Evolutionary conservation across 768 basidiomycete genomes (phyloP).

Genomic region (Serendipita sp.): DNA sequence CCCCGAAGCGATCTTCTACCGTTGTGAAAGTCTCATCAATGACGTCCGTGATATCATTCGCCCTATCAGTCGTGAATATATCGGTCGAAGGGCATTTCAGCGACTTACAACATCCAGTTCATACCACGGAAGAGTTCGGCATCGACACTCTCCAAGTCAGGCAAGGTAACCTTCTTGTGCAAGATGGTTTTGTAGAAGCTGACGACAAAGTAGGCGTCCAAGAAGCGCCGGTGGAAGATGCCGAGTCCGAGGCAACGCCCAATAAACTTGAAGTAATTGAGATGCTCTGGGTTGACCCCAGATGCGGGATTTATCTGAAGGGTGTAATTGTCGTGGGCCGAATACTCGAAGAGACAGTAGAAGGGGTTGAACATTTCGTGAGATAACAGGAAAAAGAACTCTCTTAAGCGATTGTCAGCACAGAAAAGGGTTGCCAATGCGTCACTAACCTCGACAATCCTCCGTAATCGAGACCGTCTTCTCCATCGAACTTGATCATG

Average conservation of each 20-base stretch:
- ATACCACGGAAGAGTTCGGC: constrained; percentile 54
- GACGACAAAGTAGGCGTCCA: constrained; percentile 66
- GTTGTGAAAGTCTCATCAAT: constrained; percentile 58
- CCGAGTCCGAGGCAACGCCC: constrained; percentile 59
- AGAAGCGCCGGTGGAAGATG: constrained; percentile 61
- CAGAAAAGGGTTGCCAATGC: neutral
- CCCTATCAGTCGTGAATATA: constrained; percentile 25
- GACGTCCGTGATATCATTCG: constrained; percentile 61
- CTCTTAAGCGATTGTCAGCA: constrained; percentile 27
- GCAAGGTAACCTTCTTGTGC: constrained; percentile 39
- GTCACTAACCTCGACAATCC: constrained; percentile 49
- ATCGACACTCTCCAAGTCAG: constrained; percentile 56
- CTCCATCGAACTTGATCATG: constrained; percentile 63
- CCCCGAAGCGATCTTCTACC: constrained; percentile 63
- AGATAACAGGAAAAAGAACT: constrained; percentile 77
- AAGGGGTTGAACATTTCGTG: constrained; percentile 73
- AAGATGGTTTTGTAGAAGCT: constrained; percentile 72
- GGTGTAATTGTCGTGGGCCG: constrained; percentile 64
- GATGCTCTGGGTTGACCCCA: constrained; percentile 58
- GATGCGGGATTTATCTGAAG: constrained; percentile 67
- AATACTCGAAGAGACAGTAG: constrained; percentile 72
- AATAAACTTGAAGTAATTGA: constrained; percentile 72
- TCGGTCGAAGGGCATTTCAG: neutral
- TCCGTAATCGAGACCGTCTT: constrained; percentile 67
- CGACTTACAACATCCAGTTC: constrained; percentile 56